Evolutionary conservation across 352 stramenopile genomes (phyloP).

Genomic region (Globisporangium irregulare): DNA sequence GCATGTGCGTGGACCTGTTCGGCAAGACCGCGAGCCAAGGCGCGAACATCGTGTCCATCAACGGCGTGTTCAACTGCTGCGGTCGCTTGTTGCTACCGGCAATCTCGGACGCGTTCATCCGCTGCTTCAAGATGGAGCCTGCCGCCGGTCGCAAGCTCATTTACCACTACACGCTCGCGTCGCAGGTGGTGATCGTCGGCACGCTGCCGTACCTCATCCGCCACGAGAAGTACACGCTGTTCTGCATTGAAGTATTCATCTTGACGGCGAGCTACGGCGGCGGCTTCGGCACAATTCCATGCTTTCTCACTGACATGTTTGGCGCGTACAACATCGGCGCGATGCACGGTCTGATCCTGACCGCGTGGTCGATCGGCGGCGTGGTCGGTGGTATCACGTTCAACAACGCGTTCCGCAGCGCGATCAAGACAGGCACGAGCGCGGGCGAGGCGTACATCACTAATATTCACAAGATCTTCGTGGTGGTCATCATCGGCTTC

Average conservation of each 20-base stretch:
- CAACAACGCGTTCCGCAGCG: slow-evolving; percentile 50
- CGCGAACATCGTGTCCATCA: slow-evolving; percentile 55
- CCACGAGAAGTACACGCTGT: slow-evolving; percentile 51
- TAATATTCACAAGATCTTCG: slow-evolving; percentile 65
- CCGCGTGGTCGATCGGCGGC: slow-evolving; percentile 71
- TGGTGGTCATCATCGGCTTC: slow-evolving; percentile 54
- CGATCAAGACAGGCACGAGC: slow-evolving; percentile 30
- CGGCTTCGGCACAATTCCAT: slow-evolving; percentile 70
- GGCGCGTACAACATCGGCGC: slow-evolving; percentile 79
- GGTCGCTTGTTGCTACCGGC: slow-evolving; percentile 46
- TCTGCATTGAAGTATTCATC: slow-evolving; percentile 62
- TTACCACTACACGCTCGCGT: slow-evolving; percentile 55
- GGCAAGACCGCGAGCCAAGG: slow-evolving; percentile 32
- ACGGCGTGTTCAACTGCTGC: slow-evolving; percentile 56
- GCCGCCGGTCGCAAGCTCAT: slow-evolving; percentile 55
- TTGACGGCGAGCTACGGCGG: slow-evolving; percentile 69
- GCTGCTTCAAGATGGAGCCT: slow-evolving; percentile 41
- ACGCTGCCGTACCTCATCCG: slow-evolving; percentile 60
- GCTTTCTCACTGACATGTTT: slow-evolving; percentile 81
- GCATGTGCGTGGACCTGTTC: slow-evolving; percentile 56
- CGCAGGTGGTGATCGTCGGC: slow-evolving; percentile 61
- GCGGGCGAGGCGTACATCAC: slow-evolving; percentile 55
- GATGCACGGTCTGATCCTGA: slow-evolving; percentile 75
- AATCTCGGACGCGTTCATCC: slow-evolving; percentile 44
- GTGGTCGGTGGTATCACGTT: slow-evolving; percentile 73